These are phyloP conservation scores for Gracilaria gracilis DNA, from an alignment of 23 red algal species.

Conservation along the genomic window DNA sequence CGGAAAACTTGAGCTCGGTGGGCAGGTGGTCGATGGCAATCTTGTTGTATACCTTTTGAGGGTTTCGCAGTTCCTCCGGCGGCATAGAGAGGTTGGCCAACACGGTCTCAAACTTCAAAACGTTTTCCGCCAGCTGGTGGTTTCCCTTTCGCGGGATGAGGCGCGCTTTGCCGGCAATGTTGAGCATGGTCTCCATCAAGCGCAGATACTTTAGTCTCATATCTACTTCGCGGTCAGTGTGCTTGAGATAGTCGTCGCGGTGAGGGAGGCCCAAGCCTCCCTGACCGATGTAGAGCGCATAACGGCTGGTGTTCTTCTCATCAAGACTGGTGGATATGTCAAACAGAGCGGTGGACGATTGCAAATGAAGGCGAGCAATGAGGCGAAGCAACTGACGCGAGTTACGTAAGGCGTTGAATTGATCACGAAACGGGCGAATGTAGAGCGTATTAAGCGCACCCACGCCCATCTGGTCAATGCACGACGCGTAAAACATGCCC, in stretches of 20 bases:
- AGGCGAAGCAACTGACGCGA: conserved; percentile 14
- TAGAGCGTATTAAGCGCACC: conserved; percentile 54
- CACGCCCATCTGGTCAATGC: conserved; percentile 59
- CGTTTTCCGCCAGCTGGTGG: conserved; percentile 40
- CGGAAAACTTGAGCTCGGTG: conserved; percentile 11
- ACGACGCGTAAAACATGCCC: conserved; percentile 69
- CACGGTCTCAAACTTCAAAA: conserved; percentile 66
- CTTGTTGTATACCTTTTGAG: conserved; percentile 76
- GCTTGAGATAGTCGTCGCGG: conserved; percentile 81
- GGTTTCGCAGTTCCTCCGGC: conserved; percentile 81
- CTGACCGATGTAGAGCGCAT: conserved; percentile 79
- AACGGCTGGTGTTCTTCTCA: conserved; percentile 63
- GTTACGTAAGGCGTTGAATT: conserved; percentile 38
- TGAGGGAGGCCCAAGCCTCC: conserved; percentile 90
- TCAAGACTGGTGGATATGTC: conserved; percentile 65
- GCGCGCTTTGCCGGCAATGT: conserved; percentile 43
- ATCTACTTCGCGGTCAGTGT: conserved; percentile 46
- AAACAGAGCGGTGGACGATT: conserved; percentile 37
- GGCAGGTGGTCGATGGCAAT: conserved; percentile 57
- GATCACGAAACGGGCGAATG: conserved; percentile 32
- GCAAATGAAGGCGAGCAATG: conserved; percentile 45
- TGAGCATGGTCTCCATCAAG: conserved; percentile 56
- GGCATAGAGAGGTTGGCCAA: conserved; percentile 73
- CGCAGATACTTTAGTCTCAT: conserved; percentile 58
- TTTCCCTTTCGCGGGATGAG: conserved; percentile 49